Base-by-base conservation (phyloP, 371 early-diverging fungal species). In the Thermomucor indicae-seudaticae region DNA sequence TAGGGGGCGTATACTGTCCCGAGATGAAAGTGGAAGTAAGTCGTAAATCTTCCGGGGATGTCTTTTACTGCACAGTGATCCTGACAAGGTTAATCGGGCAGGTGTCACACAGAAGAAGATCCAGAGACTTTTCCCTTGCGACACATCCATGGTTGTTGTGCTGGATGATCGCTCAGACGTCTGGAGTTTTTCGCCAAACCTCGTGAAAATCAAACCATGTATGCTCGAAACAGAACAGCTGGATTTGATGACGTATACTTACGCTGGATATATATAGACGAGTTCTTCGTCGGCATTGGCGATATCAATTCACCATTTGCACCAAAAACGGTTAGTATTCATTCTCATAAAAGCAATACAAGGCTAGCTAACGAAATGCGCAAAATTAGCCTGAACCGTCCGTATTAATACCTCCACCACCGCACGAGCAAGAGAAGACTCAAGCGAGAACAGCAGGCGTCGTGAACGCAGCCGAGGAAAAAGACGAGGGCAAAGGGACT, bases 141-240 rank as follows among this genome's bases (percentile, higher is more conserved):
- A 97, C 61, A 88, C 88, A 27, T 92, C 91, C 28, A 98, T 98
- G 95, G 99, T 98, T 0, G 92, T 98, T 1, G 92, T 96, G 19
- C 70, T 99, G 29, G 99, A 99, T 70, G 99, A 99, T 70, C 84
- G 99, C 17, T 89, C 88, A 0, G 99, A 99, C 65, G 93, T 99
- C 0, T 99, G 99, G 99, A 78, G 83, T 27, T 90, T 87, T 79
- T 85, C 95, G 4, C 90, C 87, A 3, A 95, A 95, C 66, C 58
- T 98, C 23, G 85, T 97, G 46, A 81, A 87, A 48, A 91, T 97
- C 20, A 78, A 80, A 40, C 93, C 94, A 32, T 98, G 95, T 92
- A 84, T 67, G 80, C 63, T 20, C 7, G 10, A 16, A 19, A 11
- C 25, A 46, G 8, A 43, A 16, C 17, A 32, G 31, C n/a, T 25